A percentile compares a stretch with the other conserved stretches of the same genome.
Evolutionary conservation across 2,329 filamentous ascomycete genomes (phyloP).

Genomic region (Colletotrichum sp.): DNA sequence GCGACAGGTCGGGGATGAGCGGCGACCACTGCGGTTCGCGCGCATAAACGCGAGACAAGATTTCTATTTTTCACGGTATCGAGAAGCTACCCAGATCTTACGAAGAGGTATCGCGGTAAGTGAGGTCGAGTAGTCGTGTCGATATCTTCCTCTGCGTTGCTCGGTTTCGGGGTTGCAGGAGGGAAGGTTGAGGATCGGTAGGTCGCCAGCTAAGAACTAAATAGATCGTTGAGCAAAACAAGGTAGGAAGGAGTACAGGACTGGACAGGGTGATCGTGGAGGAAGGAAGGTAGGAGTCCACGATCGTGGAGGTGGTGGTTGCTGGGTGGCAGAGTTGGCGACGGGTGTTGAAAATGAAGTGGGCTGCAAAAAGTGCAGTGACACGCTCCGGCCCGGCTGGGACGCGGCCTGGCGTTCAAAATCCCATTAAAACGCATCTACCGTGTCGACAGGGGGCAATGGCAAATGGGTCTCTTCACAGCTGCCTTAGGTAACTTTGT

Average conservation of each 20-base stretch:
- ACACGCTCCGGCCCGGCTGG: constrained; percentile 7
- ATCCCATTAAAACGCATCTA: constrained; percentile 11
- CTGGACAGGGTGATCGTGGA: neutral
- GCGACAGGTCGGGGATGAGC: neutral
- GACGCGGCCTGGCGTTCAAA: constrained; percentile 14
- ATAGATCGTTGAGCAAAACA: neutral
- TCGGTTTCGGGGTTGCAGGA: neutral
- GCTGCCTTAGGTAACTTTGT: neutral
- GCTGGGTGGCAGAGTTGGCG: neutral
- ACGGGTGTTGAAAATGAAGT: neutral
- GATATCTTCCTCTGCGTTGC: neutral
- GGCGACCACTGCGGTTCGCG: neutral
- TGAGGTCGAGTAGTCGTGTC: neutral
- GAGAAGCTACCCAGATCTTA: neutral
- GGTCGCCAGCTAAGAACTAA: neutral
- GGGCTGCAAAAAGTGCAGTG: constrained; percentile 18
- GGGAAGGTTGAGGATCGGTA: neutral
- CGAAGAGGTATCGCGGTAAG: neutral
- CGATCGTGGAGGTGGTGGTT: neutral
- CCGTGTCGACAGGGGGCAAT: constrained; percentile 11
- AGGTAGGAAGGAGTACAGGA: neutral
- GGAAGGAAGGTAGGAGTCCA: neutral
- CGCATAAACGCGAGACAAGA: neutral
- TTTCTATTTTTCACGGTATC: neutral
- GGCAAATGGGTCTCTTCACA: neutral